Evolutionary conservation across 306 rosid species (phyloP).

Genomic region (Vigna nakashimae): DNA sequence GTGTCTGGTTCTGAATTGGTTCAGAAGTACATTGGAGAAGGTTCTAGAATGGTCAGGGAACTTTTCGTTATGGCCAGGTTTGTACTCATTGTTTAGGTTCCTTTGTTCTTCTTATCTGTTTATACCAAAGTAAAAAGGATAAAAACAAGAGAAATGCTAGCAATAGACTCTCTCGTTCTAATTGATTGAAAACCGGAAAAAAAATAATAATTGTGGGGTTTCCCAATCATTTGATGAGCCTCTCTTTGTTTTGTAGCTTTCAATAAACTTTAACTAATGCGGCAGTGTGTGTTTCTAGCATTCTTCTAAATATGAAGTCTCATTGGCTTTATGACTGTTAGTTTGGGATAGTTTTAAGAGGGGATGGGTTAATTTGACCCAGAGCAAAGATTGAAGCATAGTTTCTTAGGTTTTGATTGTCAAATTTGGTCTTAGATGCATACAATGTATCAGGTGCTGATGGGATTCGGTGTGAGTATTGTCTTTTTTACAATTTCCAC

Average conservation of each 20-base stretch:
- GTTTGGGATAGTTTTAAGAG: background rate
- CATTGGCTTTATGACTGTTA: slow-evolving; percentile 11
- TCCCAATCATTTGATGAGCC: background rate
- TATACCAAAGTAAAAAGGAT: background rate
- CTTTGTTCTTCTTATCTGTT: slow-evolving; percentile 8
- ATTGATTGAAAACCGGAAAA: too few species aligned
- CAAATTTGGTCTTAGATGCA: slow-evolving; percentile 7
- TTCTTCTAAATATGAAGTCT: background rate
- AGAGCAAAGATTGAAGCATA: background rate
- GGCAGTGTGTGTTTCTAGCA: background rate
- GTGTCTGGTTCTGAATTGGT: slow-evolving; percentile 98
- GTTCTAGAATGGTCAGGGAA: slow-evolving; percentile 99
- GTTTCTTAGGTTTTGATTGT: slow-evolving; percentile 17
- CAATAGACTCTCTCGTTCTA: background rate
- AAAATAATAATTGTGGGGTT: too few species aligned
- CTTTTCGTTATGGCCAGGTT: slow-evolving; percentile 99
- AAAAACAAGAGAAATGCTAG: background rate
- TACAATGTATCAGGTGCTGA: background rate
- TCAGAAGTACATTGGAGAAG: slow-evolving; percentile 99
- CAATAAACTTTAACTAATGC: background rate
- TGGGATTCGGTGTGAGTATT: slow-evolving; percentile 16
- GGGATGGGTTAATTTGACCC: background rate
- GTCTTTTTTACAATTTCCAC: background rate
- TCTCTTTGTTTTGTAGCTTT: background rate
- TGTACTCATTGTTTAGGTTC: slow-evolving; percentile 43